Base-by-base conservation (phyloP, 176 grass and related monocot genomes). In the Musa itinerans region DNA sequence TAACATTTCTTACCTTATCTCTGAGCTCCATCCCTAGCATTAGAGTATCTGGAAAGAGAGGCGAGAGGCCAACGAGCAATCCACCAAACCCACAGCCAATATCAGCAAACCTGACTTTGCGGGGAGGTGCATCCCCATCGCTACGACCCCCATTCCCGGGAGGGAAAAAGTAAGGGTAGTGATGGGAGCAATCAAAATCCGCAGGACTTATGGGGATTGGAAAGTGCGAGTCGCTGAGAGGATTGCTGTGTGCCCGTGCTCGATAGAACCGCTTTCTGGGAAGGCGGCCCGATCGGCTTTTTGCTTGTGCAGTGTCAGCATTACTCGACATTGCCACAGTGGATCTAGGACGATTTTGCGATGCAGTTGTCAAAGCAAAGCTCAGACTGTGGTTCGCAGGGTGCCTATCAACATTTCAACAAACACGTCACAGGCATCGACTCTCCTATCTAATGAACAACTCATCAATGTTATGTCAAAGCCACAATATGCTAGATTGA, bases 21-120 rank as follows among this genome's bases (percentile, higher is more conserved):
- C 90, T 87, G 0, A 98, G 88, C 80, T 98, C 88, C 95, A 99
- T 99, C 64, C 95, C 95, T 23, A 99, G 91, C 88, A 99, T 99
- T 50, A 98, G 86, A 73, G 81, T 89, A 70, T 93, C 88, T 0
- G 86, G 95, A 78, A 98, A 91, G 53, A 91, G 83, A 3, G 86
- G 86, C 1, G 95, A 99, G 16, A 99, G 81, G 20, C 84, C 78
- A 6, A 94, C 84, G 0, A 99, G 90, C 78, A 99, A 27, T 43
- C 34, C 34, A 43, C 34, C 34, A 43, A 43, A 43, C 34, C 34
- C 34, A 43, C 34, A 43, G 4, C 34, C 34, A 43, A 97, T 83
- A 9, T 93, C 95, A 0, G 95, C 90, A 1, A 93, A 93, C 57
- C 84, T 84, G 68, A 98, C 83, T 82, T 69, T 79, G 25, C 25